These are phyloP conservation scores for Boechera retrofracta DNA, from an alignment of 345 rosid species.

Conservation along the genomic window DNA sequence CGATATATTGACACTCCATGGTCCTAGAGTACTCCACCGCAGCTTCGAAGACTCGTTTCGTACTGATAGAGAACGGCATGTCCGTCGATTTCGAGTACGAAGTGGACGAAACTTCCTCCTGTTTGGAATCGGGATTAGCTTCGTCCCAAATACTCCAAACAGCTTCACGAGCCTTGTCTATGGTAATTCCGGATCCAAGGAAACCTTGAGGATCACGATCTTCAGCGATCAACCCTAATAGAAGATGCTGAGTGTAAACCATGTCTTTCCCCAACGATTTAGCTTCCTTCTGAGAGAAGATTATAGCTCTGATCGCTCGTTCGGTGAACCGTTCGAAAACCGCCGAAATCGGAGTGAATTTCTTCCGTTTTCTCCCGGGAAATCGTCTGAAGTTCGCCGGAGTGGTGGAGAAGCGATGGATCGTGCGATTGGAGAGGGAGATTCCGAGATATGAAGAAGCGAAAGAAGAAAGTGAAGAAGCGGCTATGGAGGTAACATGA, in stretches of 20 bases:
- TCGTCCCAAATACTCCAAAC: slow-evolving; percentile 70
- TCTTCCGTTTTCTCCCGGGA: slow-evolving; percentile 48
- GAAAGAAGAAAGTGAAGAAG: slow-evolving; percentile 53
- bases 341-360: slow-evolving; percentile 58
- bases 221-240: slow-evolving; percentile 76
- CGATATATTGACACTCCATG: slow-evolving; percentile 79
- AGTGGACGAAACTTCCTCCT: slow-evolving; percentile 39
- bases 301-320: slow-evolving; percentile 76
- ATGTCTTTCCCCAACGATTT: slow-evolving; percentile 72
- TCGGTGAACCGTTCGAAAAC: slow-evolving; percentile 86
- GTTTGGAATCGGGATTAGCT: slow-evolving; percentile 36
- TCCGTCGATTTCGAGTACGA: slow-evolving; percentile 52
- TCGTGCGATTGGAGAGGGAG: slow-evolving; percentile 51
- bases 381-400: slow-evolving; percentile 33
- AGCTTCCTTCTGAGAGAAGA: slow-evolving; percentile 89
- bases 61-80: slow-evolving; percentile 76
- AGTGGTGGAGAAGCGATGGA: slow-evolving; percentile 31
- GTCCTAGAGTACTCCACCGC: slow-evolving; percentile 93
- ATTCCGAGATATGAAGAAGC: slow-evolving; percentile 60
- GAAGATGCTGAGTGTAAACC: slow-evolving; percentile 85
- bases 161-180: slow-evolving; percentile 75
- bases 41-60: slow-evolving; percentile 93
- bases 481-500: slow-evolving; percentile 35
- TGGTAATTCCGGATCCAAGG: slow-evolving; percentile 74
- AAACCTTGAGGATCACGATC: slow-evolving; percentile 85